Conservation (phyloP, 75 land plant genomes). For the Picea sitchensis region DNA sequence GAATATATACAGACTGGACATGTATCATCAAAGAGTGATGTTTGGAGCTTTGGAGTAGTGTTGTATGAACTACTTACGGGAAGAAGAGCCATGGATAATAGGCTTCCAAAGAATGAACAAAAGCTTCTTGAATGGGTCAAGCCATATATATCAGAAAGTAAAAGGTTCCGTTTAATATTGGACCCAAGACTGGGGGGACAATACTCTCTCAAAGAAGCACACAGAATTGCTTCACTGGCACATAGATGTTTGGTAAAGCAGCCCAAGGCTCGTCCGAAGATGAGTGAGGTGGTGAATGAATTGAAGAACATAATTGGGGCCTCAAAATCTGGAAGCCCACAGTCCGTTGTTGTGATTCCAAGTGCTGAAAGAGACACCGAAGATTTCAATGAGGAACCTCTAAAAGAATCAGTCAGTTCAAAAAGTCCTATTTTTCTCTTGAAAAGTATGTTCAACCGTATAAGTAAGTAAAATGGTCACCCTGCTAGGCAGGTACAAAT, state of each 20-base stretch:
- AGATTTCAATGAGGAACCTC: not conserved
- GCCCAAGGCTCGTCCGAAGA: conserved; percentile 71
- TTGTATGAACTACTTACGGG: conserved; percentile 87
- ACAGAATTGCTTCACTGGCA: conserved; percentile 61
- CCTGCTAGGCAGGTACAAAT: not conserved
- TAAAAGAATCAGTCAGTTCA: not conserved
- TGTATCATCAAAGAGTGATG: conserved; percentile 79
- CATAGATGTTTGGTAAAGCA: conserved; percentile 59
- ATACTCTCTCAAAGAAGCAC: conserved; percentile 49
- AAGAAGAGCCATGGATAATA: conserved; percentile 67
- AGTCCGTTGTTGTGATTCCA: not conserved
- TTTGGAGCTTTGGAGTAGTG: conserved; percentile 90
- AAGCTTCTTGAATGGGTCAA: conserved; percentile 87
- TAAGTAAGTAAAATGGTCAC: not conserved
- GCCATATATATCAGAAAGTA: conserved; percentile 64
- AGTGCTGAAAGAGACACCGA: not conserved
- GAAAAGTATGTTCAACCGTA: not conserved
- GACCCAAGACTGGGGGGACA: conserved; percentile 62
- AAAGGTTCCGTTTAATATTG: conserved; percentile 52
- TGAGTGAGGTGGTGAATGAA: conserved; percentile 73
- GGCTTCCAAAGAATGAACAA: conserved; percentile 69
- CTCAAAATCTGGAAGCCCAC: not conserved
- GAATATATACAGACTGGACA: conserved; percentile 89
- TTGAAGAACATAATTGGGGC: conserved; percentile 41
- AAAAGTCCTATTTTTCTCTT: conserved; percentile 2